A percentile compares a stretch with the other conserved stretches of the same genome.
Conservation (phyloP, 495 filamentous ascomycete species). For the Tuber melanosporum region DNA sequence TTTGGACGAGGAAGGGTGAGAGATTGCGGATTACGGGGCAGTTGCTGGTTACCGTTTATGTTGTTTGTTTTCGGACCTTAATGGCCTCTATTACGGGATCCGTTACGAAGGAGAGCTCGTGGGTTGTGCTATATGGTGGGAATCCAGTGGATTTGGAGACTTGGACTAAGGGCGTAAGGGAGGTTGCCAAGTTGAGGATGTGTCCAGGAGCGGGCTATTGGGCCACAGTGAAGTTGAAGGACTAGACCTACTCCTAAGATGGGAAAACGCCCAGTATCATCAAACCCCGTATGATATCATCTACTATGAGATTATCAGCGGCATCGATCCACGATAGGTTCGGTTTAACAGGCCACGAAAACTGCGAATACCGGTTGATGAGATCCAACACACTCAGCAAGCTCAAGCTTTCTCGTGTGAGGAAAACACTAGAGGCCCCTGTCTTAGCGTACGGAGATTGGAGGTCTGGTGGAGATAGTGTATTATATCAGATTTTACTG, state of each 20-base stretch:
- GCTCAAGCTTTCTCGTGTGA: too few species aligned
- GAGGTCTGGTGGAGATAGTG: too few species aligned
- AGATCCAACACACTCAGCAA: too few species aligned
- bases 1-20: conserved; percentile 6
- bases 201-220: background rate
- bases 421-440: too few species aligned
- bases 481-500: too few species aligned
- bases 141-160: conserved; percentile 4
- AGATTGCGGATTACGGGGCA: conserved; percentile 6
- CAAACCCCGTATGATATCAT: too few species aligned
- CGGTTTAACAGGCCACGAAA: too few species aligned
- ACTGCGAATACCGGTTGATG: too few species aligned
- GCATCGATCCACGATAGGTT: too few species aligned
- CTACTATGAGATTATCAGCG: too few species aligned
- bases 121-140: conserved; percentile 7
- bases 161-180: background rate
- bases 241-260: background rate
- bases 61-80: conserved; percentile 1
- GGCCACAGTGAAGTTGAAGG: background rate
- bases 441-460: too few species aligned
- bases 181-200: background rate
- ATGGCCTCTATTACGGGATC: conserved; percentile 14
- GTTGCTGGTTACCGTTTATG: conserved; percentile 12
- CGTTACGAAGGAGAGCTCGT: background rate
- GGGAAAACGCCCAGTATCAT: background rate